phyloP scores from a whole-genome alignment of 2,329 filamentous ascomycete species.

The Talaromyces sp. region DNA sequence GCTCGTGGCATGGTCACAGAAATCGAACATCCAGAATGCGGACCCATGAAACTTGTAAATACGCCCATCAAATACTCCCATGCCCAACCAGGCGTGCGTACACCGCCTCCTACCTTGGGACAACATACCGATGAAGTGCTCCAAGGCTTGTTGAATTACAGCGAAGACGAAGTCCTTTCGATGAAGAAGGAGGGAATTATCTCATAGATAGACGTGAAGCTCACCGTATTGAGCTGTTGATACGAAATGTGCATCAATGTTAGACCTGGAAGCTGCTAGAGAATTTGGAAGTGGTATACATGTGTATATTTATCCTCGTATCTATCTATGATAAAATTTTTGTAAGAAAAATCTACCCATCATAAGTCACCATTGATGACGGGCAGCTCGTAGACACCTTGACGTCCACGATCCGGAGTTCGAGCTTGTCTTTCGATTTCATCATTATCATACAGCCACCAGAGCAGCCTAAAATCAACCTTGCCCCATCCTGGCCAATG shows the following conservation, averaged over 20 bases:
- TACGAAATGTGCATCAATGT: no score
- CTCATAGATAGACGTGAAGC: conserved; percentile 32
- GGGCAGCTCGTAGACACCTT: not conserved
- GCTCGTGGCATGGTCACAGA: conserved; percentile 88
- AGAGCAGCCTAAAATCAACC: conserved; percentile 7
- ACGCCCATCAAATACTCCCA: conserved; percentile 93
- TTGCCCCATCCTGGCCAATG: conserved; percentile 5
- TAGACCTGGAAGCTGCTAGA: no score
- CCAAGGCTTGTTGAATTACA: conserved; percentile 59
- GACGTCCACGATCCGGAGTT: not conserved
- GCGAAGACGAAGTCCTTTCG: conserved; percentile 55
- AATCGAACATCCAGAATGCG: conserved; percentile 77
- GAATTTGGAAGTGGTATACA: no score
- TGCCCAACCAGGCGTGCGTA: conserved; percentile 70
- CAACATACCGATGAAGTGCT: conserved; percentile 82
- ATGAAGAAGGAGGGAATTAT: conserved; percentile 68
- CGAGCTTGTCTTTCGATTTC: not conserved
- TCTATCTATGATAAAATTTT: no score
- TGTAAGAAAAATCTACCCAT: no score
- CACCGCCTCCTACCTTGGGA: conserved; percentile 76
- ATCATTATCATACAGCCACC: not conserved
- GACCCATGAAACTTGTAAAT: conserved; percentile 83
- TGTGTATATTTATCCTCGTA: no score
- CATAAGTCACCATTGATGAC: not conserved
- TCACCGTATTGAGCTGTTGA: not conserved